phyloP scores from a whole-genome alignment of 2,329 filamentous ascomycete genomes.

The Graphium sp. region DNA sequence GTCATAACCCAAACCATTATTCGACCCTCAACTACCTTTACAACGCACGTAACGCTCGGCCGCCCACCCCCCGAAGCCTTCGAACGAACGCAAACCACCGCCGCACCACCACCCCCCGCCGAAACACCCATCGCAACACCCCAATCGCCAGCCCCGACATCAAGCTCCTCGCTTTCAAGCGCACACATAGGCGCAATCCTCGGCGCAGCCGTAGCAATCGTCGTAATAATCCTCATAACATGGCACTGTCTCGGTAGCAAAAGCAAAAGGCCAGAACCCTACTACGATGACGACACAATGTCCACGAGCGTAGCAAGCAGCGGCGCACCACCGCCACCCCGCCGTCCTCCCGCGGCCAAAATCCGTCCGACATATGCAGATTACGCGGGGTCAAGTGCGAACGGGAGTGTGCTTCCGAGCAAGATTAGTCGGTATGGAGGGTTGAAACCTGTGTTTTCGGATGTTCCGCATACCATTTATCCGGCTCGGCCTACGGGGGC shows the following conservation, averaged over 20 bases:
- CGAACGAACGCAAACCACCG: conserved; percentile 5
- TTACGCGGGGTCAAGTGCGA: background rate
- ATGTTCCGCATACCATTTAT: conserved; percentile 2
- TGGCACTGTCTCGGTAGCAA: conserved; percentile 13
- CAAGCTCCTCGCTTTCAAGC: conserved; percentile 12
- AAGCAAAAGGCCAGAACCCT: background rate
- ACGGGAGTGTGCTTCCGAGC: background rate
- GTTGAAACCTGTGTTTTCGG: background rate
- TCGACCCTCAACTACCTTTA: conserved; percentile 17
- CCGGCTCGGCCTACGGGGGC: too few species aligned
- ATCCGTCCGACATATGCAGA: background rate
- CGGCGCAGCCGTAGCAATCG: conserved; percentile 19
- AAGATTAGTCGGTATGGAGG: background rate
- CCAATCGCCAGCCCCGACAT: conserved; percentile 2
- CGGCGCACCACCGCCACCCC: background rate
- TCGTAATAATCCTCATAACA: conserved; percentile 15
- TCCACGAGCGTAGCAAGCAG: background rate
- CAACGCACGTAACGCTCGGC: conserved; percentile 16
- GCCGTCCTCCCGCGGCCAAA: background rate
- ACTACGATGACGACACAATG: background rate
- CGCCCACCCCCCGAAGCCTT: conserved; percentile 5
- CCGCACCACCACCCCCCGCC: conserved; percentile 7
- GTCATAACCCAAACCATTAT: conserved; percentile 19
- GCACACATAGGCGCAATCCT: conserved; percentile 22
- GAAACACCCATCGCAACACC: conserved; percentile 3